A percentile compares a stretch with the other conserved stretches of the same genome.
phyloP scores from a whole-genome alignment of 192 early-diverging fungal genomes.

The Rhizoclosmatium sp. region DNA sequence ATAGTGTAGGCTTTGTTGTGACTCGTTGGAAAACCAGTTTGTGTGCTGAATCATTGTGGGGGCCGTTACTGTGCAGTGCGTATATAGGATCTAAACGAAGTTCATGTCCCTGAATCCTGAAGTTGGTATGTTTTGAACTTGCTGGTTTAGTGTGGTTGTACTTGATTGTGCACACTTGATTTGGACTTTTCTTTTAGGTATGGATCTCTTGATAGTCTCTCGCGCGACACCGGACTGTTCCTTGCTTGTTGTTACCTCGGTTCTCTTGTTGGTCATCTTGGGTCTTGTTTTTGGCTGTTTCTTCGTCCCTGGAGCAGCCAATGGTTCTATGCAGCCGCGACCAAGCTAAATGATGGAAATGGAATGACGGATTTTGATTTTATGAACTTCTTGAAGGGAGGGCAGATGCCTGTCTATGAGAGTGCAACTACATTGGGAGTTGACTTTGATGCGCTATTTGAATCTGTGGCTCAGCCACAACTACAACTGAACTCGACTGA shows the following conservation, averaged over 20 bases:
- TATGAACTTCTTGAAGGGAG: background rate
- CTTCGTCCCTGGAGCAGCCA: background rate
- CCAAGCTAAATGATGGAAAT: conserved; percentile 33
- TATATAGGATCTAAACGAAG: no score
- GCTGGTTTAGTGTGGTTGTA: background rate
- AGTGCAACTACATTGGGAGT: background rate
- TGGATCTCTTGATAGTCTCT: background rate
- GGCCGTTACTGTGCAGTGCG: background rate
- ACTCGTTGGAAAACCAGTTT: background rate
- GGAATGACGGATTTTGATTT: background rate
- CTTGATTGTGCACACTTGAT: background rate
- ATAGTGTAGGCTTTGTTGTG: no score
- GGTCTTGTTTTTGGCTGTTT: background rate
- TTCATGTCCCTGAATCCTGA: no score
- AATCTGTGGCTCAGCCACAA: background rate
- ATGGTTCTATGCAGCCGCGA: conserved; percentile 22
- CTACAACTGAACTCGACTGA: background rate
- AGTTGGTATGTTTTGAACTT: no score
- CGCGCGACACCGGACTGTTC: background rate
- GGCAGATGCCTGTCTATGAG: background rate
- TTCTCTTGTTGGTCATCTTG: background rate
- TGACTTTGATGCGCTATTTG: background rate
- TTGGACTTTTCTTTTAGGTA: background rate
- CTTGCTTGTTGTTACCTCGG: background rate
- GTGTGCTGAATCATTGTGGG: background rate